These are phyloP conservation scores for Dryadomyces quercus-mongolicae DNA, from an alignment of 2,329 filamentous ascomycete genomes.

Conservation along the genomic window DNA sequence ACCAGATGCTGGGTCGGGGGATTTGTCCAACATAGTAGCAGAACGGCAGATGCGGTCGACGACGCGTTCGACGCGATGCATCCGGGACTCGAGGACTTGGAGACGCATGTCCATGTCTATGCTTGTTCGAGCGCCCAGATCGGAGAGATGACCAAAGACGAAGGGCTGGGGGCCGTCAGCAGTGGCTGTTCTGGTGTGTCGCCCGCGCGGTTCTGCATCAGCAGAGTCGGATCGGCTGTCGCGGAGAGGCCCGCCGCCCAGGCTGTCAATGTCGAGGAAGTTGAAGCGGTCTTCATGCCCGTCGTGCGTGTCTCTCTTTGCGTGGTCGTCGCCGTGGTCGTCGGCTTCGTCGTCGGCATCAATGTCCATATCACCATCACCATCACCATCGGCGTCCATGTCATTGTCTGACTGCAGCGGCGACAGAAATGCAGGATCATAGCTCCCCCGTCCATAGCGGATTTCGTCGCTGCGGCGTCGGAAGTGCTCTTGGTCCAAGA, in stretches of 20 bases:
- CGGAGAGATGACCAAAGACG: slow-evolving; percentile 15
- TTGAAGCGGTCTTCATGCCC: not conserved
- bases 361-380: slow-evolving; percentile 15
- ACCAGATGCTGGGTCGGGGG: no score
- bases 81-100: slow-evolving; percentile 35
- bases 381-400: not conserved
- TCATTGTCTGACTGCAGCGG: slow-evolving; percentile 31
- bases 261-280: not conserved
- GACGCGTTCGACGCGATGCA: slow-evolving; percentile 40
- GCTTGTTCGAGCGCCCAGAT: slow-evolving; percentile 21
- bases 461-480: slow-evolving; percentile 52
- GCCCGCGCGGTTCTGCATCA: slow-evolving; percentile 16
- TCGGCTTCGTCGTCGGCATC: slow-evolving; percentile 1
- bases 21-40: slow-evolving; percentile 18
- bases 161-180: slow-evolving; percentile 30
- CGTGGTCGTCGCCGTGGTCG: slow-evolving; percentile 10
- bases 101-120: slow-evolving; percentile 41
- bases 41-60: slow-evolving; percentile 37
- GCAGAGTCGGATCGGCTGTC: slow-evolving; percentile 16
- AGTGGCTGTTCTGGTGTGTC: not conserved
- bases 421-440: slow-evolving; percentile 36
- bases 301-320: not conserved
- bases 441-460: slow-evolving; percentile 51
- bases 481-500: slow-evolving; percentile 19
- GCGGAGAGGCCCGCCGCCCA: not conserved